phyloP scores from a whole-genome alignment of 2,329 filamentous ascomycete genomes.

The Tolypocladium endophyticum region DNA sequence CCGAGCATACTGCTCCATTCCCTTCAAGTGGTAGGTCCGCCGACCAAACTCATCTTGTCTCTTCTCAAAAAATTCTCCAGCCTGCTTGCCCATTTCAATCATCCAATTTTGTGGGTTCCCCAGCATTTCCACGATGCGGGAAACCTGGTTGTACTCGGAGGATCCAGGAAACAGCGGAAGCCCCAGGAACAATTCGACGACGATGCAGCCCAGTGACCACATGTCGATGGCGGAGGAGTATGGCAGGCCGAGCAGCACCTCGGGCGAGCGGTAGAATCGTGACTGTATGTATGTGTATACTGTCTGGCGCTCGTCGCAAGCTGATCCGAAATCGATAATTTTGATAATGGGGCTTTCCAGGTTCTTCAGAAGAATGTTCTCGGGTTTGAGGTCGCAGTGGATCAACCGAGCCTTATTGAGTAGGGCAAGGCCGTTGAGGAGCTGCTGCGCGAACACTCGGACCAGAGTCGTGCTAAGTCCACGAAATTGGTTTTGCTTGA shows the following conservation, averaged over 20 bases:
- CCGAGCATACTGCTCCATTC: slow-evolving; percentile 93
- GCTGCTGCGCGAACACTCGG: slow-evolving; percentile 91
- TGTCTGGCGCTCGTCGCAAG: slow-evolving; percentile 94
- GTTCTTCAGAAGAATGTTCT: slow-evolving; percentile 96
- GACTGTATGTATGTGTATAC: slow-evolving; percentile 99
- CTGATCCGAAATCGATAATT: slow-evolving; percentile 98
- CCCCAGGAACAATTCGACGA: slow-evolving; percentile 93
- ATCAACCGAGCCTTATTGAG: slow-evolving; percentile 95
- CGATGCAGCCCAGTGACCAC: slow-evolving; percentile 98
- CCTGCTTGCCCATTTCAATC: slow-evolving; percentile 97
- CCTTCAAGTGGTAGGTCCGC: slow-evolving; percentile 84
- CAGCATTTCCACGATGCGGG: slow-evolving; percentile 95
- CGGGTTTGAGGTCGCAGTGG: slow-evolving; percentile 95
- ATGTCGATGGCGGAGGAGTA: slow-evolving; percentile 99
- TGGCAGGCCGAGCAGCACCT: slow-evolving; percentile 87
- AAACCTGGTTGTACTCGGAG: slow-evolving; percentile 97
- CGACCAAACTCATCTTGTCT: slow-evolving; percentile 82
- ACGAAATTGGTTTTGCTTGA: slow-evolving; percentile 99
- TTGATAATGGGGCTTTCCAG: slow-evolving; percentile 99
- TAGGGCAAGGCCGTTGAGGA: slow-evolving; percentile 83
- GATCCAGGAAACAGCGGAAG: slow-evolving; percentile 92
- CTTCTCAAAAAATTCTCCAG: slow-evolving; percentile 95
- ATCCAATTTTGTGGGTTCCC: slow-evolving; percentile 97
- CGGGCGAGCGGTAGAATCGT: slow-evolving; percentile 92
- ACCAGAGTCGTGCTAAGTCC: slow-evolving; percentile 94